Evolutionary conservation across 2,329 filamentous ascomycete genomes (phyloP).

Genomic region (Fusarium sp.): DNA sequence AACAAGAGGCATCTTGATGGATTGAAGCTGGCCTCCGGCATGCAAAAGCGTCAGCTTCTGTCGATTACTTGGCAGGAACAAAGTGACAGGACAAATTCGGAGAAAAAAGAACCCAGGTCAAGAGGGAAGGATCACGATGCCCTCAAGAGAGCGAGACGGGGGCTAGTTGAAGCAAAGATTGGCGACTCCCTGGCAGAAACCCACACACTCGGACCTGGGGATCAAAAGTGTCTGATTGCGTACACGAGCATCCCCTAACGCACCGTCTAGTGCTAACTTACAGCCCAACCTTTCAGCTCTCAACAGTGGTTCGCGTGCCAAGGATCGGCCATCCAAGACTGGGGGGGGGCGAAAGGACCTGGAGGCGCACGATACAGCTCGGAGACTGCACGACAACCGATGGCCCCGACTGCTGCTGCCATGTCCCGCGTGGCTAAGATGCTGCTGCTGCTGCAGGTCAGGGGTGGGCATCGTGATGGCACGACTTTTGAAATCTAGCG

Average conservation of each 20-base stretch:
- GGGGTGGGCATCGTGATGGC: neutral
- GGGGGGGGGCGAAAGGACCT: neutral
- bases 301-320: neutral
- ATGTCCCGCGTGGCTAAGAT: neutral
- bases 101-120: neutral
- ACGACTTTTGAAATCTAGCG: neutral
- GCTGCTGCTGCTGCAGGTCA: neutral
- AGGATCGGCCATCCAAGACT: neutral
- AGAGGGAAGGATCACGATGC: neutral
- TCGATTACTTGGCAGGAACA: neutral
- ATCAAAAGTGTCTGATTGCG: neutral
- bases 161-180: constrained; percentile 9
- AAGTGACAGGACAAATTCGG: neutral
- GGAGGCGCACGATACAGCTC: neutral
- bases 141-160: neutral
- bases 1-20: constrained; percentile 30
- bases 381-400: neutral
- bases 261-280: neutral
- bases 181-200: neutral
- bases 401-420: neutral
- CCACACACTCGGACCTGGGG: neutral
- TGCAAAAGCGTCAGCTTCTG: neutral
- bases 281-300: neutral
- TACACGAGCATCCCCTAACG: neutral
- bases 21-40: neutral